phyloP scores from a whole-genome alignment of 2,329 filamentous ascomycete species.

The Fusarium compactum region DNA sequence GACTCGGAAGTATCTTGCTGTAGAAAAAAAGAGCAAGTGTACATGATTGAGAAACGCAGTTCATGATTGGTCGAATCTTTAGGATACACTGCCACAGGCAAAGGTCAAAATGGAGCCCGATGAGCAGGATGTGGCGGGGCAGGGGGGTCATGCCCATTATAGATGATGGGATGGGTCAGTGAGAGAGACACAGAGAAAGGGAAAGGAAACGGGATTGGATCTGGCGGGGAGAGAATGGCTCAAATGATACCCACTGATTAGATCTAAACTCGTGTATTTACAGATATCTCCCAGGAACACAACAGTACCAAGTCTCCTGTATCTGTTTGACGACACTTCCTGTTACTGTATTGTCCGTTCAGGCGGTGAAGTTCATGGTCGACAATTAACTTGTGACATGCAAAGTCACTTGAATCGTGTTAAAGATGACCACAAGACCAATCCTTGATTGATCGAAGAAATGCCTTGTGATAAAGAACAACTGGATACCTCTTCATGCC shows the following conservation, averaged over 20 bases:
- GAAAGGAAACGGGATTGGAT: conserved; percentile 6
- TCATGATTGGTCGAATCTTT: conserved; percentile 21
- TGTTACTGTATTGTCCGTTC: background rate
- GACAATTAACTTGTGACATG: conserved; percentile 30
- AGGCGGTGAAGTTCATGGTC: conserved; percentile 13
- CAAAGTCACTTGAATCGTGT: conserved; percentile 34
- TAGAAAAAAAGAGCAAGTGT: conserved; percentile 4
- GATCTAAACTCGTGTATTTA: background rate
- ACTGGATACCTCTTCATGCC: background rate
- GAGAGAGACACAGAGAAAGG: conserved; percentile 1
- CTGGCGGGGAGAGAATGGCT: conserved; percentile 13
- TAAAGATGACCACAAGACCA: conserved; percentile 21
- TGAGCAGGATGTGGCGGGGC: conserved; percentile 45
- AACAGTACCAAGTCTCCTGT: background rate
- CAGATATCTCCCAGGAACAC: background rate
- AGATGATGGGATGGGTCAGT: conserved; percentile 15
- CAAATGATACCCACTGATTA: conserved; percentile 31
- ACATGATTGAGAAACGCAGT: conserved; percentile 12
- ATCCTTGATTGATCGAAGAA: background rate
- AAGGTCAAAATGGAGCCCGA: conserved; percentile 22
- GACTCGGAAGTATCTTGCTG: conserved; percentile 39
- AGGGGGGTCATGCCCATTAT: conserved; percentile 30
- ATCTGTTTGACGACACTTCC: background rate
- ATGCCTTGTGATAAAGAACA: conserved; percentile 26
- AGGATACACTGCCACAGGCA: conserved; percentile 36